phyloP scores from a whole-genome alignment of 257 asterid genomes.

The Solanum microdontum region DNA sequence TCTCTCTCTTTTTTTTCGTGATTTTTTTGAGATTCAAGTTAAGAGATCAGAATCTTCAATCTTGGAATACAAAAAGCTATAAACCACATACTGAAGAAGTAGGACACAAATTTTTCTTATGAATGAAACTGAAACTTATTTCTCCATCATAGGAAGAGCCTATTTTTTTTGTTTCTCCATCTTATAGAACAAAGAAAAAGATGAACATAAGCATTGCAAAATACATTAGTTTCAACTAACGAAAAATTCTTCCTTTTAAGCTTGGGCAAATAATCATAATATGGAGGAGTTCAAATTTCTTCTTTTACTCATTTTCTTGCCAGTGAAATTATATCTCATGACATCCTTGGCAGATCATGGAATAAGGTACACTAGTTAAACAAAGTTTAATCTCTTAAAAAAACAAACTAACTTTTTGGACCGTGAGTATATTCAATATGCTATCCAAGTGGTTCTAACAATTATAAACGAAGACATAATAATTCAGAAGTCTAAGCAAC shows the following conservation, averaged over 20 bases:
- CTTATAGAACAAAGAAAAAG: background rate
- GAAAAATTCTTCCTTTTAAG: background rate
- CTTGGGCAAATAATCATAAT: background rate
- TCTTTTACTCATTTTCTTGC: background rate
- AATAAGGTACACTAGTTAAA: background rate
- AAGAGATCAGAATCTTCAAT: background rate
- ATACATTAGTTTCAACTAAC: background rate
- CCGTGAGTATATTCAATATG: background rate
- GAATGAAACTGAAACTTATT: background rate
- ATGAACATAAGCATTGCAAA: background rate
- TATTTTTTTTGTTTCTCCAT: background rate
- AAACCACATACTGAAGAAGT: background rate
- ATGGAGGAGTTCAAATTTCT: background rate
- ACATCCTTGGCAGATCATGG: background rate
- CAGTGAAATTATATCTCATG: background rate
- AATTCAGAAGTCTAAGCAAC: background rate
- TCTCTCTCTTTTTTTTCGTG: background rate
- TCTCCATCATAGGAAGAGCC: background rate
- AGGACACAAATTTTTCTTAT: background rate
- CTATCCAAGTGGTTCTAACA: background rate
- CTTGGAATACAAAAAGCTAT: background rate
- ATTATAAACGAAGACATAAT: background rate
- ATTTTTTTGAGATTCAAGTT: background rate
- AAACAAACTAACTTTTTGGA: background rate
- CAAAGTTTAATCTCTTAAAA: background rate